Base-by-base conservation (phyloP, 768 basidiomycete species). In the Candolleomyces efflorescens region DNA sequence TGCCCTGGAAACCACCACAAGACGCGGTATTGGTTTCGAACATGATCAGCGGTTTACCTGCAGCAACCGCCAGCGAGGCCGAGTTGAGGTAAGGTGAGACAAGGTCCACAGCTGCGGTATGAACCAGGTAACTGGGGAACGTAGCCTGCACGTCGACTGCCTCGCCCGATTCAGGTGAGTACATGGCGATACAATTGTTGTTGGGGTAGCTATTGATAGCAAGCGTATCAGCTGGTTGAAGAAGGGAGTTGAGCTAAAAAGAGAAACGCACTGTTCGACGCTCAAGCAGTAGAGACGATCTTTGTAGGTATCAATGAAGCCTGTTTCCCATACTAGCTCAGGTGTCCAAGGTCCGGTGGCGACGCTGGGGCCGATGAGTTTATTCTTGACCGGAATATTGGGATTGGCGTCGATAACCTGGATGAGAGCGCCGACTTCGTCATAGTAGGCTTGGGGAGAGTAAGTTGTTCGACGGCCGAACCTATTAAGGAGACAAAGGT, bases 11-110 rank as follows among this genome's bases (percentile, higher is more conserved):
- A 22, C 86, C 86, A 68, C 85, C 85, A 68, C 86, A 88, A 27
- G 82, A 83, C 1, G 84, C 86, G 0, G 83, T 82, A 63, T 88
- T 88, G 10, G 84, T 87, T 69, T 90, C 87, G 60, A 88, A 78
- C 85, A 88, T 86, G 53, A 86, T 62, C 27, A 87, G 67, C 17
- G 77, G 76, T 60, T 81, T 78, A 2, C 70, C 68, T 37, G 71
- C 70, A 0, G 65, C 66, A 53, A 75, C 72, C 1, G 83, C 82
- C n/a, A 74, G 74, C 50, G 59, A 60, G 0, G 82, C 75, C 0
- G 82, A 80, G 54, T 74, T 76, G 15, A 84, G 62, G 68, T 89
- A 92, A 10, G 73, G 73, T 0, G 63, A 59, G 22, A 85, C 77
- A 26, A 91, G 71, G 22, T 60, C 66, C 48, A 74, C 69, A 0